Evolutionary conservation across 495 filamentous ascomycete species (phyloP).

Genomic region (Annulohypoxylon maeteangense): DNA sequence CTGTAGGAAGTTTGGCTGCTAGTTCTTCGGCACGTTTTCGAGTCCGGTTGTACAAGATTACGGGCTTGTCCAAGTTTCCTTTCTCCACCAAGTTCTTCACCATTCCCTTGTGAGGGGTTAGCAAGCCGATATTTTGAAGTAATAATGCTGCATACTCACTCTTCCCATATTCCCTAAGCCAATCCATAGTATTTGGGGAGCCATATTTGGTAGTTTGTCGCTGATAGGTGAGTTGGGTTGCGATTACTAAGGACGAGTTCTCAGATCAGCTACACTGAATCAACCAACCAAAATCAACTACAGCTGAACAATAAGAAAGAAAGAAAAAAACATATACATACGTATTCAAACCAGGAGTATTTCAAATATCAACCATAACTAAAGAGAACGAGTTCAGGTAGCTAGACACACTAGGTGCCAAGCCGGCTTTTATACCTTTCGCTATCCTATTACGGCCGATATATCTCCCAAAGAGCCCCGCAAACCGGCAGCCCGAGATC

Average conservation of each 20-base stretch:
- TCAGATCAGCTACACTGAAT: not conserved
- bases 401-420: conserved; percentile 9
- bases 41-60: conserved; percentile 86
- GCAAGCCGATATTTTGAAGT: conserved; percentile 7
- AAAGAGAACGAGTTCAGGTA: not conserved
- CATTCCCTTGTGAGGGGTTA: conserved; percentile 73
- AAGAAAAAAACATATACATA: not conserved
- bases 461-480: conserved; percentile 26
- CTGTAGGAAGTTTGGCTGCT: conserved; percentile 61
- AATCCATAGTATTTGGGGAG: conserved; percentile 79
- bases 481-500: conserved; percentile 22
- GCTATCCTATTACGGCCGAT: not conserved
- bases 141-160: conserved; percentile 60
- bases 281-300: not conserved
- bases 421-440: conserved; percentile 26
- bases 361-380: not conserved
- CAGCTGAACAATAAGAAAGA: not conserved
- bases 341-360: not conserved
- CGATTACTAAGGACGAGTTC: not conserved
- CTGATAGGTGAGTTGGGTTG: not conserved
- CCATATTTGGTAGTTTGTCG: conserved; percentile 54
- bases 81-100: conserved; percentile 83
- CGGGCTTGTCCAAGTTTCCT: conserved; percentile 71
- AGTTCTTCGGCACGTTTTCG: conserved; percentile 66
- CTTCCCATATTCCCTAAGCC: conserved; percentile 93